Evolutionary conservation across 1,139 yeast species (phyloP).

Genomic region (Yamadazyma siamensis): DNA sequence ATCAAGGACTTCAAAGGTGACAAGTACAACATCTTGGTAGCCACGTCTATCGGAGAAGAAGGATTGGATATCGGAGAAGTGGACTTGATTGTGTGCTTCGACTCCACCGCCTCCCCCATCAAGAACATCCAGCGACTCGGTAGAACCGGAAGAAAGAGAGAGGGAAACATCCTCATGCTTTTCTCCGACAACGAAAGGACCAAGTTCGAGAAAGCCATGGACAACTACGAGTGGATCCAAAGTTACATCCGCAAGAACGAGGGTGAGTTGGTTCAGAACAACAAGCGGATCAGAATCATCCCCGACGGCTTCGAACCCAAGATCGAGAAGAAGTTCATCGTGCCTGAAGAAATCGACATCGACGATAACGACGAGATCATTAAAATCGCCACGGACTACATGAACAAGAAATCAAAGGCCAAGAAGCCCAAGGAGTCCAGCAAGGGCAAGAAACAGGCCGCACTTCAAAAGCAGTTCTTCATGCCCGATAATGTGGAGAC

Average conservation of each 20-base stretch:
- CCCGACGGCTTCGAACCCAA: conserved; percentile 56
- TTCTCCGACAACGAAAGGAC: conserved; percentile 75
- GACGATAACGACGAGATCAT: conserved; percentile 70
- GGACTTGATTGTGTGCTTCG: conserved; percentile 87
- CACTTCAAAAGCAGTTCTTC: conserved; percentile 45
- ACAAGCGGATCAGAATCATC: conserved; percentile 58
- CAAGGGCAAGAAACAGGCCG: conserved; percentile 19
- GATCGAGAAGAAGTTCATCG: conserved; percentile 55
- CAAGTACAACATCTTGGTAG: conserved; percentile 73
- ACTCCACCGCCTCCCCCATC: conserved; percentile 90
- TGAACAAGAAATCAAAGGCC: conserved; percentile 19
- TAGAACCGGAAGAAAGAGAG: conserved; percentile 93
- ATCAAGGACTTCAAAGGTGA: conserved; percentile 74
- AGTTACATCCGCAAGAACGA: conserved; percentile 48
- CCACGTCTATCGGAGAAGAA: conserved; percentile 98
- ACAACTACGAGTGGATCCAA: conserved; percentile 78
- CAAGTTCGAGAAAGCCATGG: conserved; percentile 83
- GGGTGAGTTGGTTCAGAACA: conserved; percentile 34
- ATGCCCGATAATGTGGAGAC: conserved; percentile 79
- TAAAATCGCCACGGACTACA: conserved; percentile 53
- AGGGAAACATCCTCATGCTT: conserved; percentile 77
- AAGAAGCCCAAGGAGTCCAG: conserved; percentile 8
- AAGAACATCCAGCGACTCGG: conserved; percentile 96
- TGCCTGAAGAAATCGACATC: conserved; percentile 62
- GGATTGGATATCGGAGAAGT: conserved; percentile 98